Evolutionary conservation across 805 yeast species (phyloP).

Genomic region (Schizosaccharomyces cryophilus): DNA sequence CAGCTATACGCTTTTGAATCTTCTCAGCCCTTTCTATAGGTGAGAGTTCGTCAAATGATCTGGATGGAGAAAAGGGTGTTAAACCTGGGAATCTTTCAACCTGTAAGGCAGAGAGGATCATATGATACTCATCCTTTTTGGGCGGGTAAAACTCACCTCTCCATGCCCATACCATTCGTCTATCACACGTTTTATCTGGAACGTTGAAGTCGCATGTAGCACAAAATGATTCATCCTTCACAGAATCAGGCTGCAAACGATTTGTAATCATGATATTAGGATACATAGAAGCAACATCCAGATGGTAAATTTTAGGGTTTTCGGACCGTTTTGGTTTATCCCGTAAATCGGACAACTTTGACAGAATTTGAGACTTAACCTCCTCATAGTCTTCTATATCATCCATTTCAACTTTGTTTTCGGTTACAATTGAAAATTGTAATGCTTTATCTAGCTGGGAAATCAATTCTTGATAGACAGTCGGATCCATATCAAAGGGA

Average conservation of each 20-base stretch:
- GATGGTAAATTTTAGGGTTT: slow-evolving; percentile 76
- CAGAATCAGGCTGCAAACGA: slow-evolving; percentile 91
- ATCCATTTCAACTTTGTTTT: slow-evolving; percentile 42
- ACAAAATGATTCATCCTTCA: slow-evolving; percentile 84
- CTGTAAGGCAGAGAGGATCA: slow-evolving; percentile 65
- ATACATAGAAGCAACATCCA: slow-evolving; percentile 97
- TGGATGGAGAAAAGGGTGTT: slow-evolving; percentile 28
- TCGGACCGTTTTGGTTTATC: slow-evolving; percentile 42
- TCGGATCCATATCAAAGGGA: slow-evolving; percentile 55
- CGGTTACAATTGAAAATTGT: slow-evolving; percentile 62
- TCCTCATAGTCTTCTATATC: slow-evolving; percentile 67
- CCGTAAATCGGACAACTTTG: slow-evolving; percentile 32
- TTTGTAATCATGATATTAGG: slow-evolving; percentile 97
- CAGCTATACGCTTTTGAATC: slow-evolving; percentile 55
- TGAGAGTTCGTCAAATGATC: slow-evolving; percentile 52
- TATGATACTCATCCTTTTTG: slow-evolving; percentile 66
- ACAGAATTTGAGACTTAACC: slow-evolving; percentile 32
- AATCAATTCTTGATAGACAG: slow-evolving; percentile 55
- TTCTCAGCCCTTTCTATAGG: slow-evolving; percentile 52
- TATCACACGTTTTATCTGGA: slow-evolving; percentile 82
- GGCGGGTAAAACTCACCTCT: slow-evolving; percentile 91
- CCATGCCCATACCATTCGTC: slow-evolving; percentile 91
- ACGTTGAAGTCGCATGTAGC: slow-evolving; percentile 93
- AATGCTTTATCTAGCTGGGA: slow-evolving; percentile 52
- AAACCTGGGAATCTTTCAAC: slow-evolving; percentile 51